Conservation (phyloP, 1,284 basidiomycete species). For the Coniferiporia sulphurascens region DNA sequence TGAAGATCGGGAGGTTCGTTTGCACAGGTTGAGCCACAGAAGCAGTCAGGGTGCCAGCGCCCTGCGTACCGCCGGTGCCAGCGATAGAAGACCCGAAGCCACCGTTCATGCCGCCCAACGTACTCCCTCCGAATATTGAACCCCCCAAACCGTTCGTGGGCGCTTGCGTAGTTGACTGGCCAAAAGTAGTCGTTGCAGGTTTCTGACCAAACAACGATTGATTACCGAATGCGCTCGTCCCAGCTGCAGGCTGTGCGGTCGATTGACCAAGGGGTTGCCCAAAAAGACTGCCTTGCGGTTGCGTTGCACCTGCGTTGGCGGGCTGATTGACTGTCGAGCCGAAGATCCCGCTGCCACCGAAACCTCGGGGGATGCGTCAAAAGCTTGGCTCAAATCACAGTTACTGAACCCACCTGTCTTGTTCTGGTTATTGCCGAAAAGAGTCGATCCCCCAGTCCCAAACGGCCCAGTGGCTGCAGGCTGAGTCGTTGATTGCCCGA, state of each 20-base stretch:
- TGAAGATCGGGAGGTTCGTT: slow-evolving; percentile 73
- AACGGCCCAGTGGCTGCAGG: slow-evolving; percentile 22
- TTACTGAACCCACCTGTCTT: slow-evolving; percentile 22
- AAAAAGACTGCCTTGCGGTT: slow-evolving; percentile 35
- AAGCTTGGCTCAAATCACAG: slow-evolving; percentile 22
- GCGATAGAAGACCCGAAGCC: slow-evolving; percentile 38
- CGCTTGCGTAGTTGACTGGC: slow-evolving; percentile 27
- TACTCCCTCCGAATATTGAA: slow-evolving; percentile 43
- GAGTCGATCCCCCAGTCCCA: slow-evolving; percentile 34
- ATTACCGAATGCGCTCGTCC: slow-evolving; percentile 25
- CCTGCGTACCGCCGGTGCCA: slow-evolving; percentile 29
- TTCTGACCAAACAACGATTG: slow-evolving; percentile 25
- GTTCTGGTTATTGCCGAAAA: slow-evolving; percentile 33
- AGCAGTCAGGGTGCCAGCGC: slow-evolving; percentile 63
- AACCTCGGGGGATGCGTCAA: slow-evolving; percentile 24
- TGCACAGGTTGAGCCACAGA: slow-evolving; percentile 92
- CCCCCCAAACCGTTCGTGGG: slow-evolving; percentile 30
- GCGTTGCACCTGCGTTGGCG: slow-evolving; percentile 28
- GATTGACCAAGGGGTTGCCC: slow-evolving; percentile 38
- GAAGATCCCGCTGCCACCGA: slow-evolving; percentile 40
- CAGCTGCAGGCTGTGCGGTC: slow-evolving; percentile 28
- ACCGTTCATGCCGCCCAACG: slow-evolving; percentile 28
- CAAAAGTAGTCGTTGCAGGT: slow-evolving; percentile 21
- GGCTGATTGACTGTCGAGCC: slow-evolving; percentile 37
- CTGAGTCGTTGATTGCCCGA: slow-evolving; percentile 26